These are phyloP conservation scores for Suillus lakei DNA, from an alignment of 768 basidiomycete genomes.

Conservation along the genomic window DNA sequence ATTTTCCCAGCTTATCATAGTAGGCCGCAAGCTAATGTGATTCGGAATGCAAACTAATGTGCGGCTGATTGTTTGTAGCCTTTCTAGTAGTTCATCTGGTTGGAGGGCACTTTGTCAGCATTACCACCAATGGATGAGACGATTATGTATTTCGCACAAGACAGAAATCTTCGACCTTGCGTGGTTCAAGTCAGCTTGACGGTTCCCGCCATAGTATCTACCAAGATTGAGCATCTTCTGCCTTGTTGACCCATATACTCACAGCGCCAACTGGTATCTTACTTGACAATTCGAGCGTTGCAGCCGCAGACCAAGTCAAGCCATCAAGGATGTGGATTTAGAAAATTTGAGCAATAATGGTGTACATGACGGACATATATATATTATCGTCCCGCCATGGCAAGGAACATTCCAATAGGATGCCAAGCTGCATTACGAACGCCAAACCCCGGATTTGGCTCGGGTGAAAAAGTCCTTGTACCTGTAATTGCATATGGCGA, in stretches of 20 bases:
- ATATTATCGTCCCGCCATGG: slow-evolving; percentile 84
- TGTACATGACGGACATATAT: slow-evolving; percentile 16
- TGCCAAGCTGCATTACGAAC: slow-evolving; percentile 86
- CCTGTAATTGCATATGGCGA: too few species aligned
- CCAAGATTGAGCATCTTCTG: slow-evolving; percentile 6
- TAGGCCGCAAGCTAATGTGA: too few species aligned
- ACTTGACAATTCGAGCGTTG: slow-evolving; percentile 63
- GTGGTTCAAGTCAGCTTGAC: slow-evolving; percentile 79
- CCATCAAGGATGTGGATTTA: slow-evolving; percentile 80
- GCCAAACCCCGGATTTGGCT: slow-evolving; percentile 85
- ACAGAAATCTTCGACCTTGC: slow-evolving; percentile 83
- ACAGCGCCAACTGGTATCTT: slow-evolving; percentile 63
- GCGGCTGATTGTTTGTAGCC: slow-evolving; percentile 57
- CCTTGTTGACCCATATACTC: slow-evolving; percentile 29
- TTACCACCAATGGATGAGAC: not conserved
- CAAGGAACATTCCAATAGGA: slow-evolving; percentile 81
- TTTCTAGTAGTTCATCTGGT: slow-evolving; percentile 67
- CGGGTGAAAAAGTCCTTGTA: too few species aligned
- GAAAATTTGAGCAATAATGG: slow-evolving; percentile 7
- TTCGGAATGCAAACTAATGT: too few species aligned
- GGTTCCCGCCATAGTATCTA: slow-evolving; percentile 90
- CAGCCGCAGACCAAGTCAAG: slow-evolving; percentile 73
- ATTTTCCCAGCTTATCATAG: too few species aligned
- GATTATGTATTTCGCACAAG: slow-evolving; percentile 55
- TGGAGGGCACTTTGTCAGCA: slow-evolving; percentile 4